Conservation (phyloP, 129 eudicot genomes). For the Arctium lappa region DNA sequence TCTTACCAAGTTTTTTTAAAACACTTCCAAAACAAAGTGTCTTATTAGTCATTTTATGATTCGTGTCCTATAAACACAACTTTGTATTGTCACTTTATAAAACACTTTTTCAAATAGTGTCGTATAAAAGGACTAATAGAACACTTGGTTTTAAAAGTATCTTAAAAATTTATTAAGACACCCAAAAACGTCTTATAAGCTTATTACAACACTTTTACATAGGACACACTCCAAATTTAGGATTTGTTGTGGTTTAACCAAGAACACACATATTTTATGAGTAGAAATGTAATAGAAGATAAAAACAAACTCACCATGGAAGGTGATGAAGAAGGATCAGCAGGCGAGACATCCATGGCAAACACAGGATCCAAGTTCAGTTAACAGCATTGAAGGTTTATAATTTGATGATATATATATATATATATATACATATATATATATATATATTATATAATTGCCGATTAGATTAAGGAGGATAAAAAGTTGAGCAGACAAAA, state of each 20-base stretch:
- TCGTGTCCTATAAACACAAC: background rate
- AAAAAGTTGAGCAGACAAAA: constrained; percentile 1
- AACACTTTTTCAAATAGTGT: background rate
- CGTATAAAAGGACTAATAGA: background rate
- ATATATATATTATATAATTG: background rate
- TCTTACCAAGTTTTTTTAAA: background rate
- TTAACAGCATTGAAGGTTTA: constrained; percentile 17
- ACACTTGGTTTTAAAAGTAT: background rate
- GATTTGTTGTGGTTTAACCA: background rate
- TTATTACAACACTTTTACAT: too few species aligned
- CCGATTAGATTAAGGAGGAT: constrained; percentile 23
- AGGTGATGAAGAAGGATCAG: constrained; percentile 26
- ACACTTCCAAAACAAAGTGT: background rate
- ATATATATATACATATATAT: background rate
- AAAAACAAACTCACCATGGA: constrained; percentile 19
- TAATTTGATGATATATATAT: background rate
- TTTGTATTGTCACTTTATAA: background rate
- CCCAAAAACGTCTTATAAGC: background rate
- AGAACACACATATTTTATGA: constrained; percentile 1
- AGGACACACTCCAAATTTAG: too few species aligned
- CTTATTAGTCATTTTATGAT: background rate
- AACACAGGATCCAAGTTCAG: constrained; percentile 7
- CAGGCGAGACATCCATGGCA: constrained; percentile 24
- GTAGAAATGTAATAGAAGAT: background rate
- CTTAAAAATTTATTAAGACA: background rate